Conservation (phyloP, 2,329 filamentous ascomycete genomes). For the Verticillium isaacii region DNA sequence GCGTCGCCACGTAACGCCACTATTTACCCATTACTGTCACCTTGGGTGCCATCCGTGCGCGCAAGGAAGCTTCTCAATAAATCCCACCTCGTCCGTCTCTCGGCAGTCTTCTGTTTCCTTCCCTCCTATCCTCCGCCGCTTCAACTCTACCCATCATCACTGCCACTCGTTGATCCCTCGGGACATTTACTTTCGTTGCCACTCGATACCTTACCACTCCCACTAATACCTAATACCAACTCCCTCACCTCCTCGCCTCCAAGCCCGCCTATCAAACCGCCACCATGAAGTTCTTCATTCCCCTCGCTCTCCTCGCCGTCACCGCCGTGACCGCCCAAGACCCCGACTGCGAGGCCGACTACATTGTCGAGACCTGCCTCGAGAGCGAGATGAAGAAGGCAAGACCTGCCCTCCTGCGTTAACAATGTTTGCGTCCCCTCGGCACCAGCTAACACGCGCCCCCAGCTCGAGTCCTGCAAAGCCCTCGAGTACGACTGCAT, state of each 20-base stretch:
- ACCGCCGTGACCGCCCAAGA: conserved; percentile 22
- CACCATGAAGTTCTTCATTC: conserved; percentile 42
- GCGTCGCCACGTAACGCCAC: neutral
- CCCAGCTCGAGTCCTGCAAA: conserved; percentile 30
- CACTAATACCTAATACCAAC: neutral
- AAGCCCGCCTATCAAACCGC: conserved; percentile 3
- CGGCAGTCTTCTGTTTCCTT: neutral
- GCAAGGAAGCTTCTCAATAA: neutral
- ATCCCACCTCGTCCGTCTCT: neutral
- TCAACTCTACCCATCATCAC: neutral
- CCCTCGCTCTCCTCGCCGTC: conserved; percentile 31
- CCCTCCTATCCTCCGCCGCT: neutral
- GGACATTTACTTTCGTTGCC: neutral
- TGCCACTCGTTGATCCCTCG: neutral
- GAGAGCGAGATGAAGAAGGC: conserved; percentile 32
- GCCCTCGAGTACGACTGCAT: conserved; percentile 40
- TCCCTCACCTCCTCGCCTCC: neutral
- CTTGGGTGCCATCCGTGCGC: neutral
- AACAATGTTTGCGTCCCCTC: neutral
- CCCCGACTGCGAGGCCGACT: conserved; percentile 34
- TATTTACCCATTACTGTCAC: neutral
- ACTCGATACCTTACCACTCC: neutral
- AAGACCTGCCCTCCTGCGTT: neutral
- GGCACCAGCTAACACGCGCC: neutral
- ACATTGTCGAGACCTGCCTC: conserved; percentile 42